Percentiles rank a stretch among this genome's conserved stretches.
These are phyloP conservation scores for Ustilago esculenta DNA, from an alignment of 1,284 basidiomycete genomes.

Conservation along the genomic window DNA sequence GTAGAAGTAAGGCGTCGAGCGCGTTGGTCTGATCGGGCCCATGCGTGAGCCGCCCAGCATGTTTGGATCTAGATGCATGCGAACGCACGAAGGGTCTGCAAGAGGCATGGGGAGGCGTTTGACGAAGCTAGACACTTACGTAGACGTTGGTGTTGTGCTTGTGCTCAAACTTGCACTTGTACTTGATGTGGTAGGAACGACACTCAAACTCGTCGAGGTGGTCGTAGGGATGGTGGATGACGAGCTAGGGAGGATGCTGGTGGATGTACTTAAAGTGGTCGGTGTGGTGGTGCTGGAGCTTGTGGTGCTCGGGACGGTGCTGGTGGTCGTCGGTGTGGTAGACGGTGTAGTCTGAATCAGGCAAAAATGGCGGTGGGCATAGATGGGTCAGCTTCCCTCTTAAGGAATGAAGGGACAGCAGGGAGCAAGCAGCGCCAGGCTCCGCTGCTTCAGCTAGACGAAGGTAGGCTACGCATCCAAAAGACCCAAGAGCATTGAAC, in stretches of 20 bases:
- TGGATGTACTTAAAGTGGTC: conserved; percentile 9
- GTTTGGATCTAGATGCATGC: conserved; percentile 21
- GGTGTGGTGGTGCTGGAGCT: conserved; percentile 20
- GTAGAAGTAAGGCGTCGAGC: too few relatives aligned
- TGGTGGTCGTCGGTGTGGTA: conserved; percentile 7
- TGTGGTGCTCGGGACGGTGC: conserved; percentile 10
- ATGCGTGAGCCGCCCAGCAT: conserved; percentile 20
- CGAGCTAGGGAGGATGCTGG: conserved; percentile 10
- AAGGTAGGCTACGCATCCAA: conserved; percentile 3
- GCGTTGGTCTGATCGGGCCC: not conserved
- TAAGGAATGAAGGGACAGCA: not conserved
- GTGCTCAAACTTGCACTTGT: conserved; percentile 40
- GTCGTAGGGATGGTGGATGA: conserved; percentile 7
- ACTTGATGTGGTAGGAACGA: conserved; percentile 12
- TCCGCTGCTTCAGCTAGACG: not conserved
- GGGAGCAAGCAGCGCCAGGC: not conserved
- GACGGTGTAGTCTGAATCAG: not conserved
- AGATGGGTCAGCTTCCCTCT: not conserved
- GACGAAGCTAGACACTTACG: conserved; percentile 26
- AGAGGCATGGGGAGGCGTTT: not conserved
- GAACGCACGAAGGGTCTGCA: conserved; percentile 6
- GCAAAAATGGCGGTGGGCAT: not conserved
- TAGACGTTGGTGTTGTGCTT: conserved; percentile 25
- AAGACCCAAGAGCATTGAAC: conserved; percentile 1
- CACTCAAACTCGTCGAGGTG: conserved; percentile 11